Evolutionary conservation across 192 early-diverging fungal genomes (phyloP).

Genomic region (Rhizophlyctis rosea): DNA sequence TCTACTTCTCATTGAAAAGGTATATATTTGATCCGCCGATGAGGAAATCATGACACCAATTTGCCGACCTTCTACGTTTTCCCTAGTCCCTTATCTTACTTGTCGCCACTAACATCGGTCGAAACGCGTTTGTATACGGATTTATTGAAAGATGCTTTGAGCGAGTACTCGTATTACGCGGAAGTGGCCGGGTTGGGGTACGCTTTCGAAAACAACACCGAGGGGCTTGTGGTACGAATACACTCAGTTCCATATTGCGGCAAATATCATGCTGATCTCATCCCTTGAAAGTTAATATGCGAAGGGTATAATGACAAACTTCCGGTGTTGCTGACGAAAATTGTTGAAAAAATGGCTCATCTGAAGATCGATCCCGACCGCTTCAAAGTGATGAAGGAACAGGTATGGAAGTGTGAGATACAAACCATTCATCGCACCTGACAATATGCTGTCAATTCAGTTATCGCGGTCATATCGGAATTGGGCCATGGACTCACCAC

Average conservation of each 20-base stretch:
- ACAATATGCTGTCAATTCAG: slow-evolving; percentile 31
- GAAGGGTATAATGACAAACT: slow-evolving; percentile 91
- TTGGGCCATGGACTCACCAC: slow-evolving; percentile 72
- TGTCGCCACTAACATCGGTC: slow-evolving; percentile 69
- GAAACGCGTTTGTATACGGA: slow-evolving; percentile 69
- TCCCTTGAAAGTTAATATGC: slow-evolving; percentile 56
- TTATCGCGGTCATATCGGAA: slow-evolving; percentile 72
- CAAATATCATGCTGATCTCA: neutral
- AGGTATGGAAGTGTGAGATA: too few species aligned
- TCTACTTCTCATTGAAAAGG: slow-evolving; percentile 59
- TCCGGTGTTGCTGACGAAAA: slow-evolving; percentile 60
- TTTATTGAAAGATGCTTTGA: slow-evolving; percentile 78
- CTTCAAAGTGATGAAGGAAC: slow-evolving; percentile 80
- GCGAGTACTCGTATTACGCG: slow-evolving; percentile 87
- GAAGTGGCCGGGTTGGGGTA: slow-evolving; percentile 83
- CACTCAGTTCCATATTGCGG: neutral
- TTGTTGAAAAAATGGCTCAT: slow-evolving; percentile 65
- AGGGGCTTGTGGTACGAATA: slow-evolving; percentile 43
- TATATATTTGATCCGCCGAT: too few species aligned
- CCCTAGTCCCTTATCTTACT: slow-evolving; percentile 74
- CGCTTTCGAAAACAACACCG: slow-evolving; percentile 63
- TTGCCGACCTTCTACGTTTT: too few species aligned
- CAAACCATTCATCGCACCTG: neutral
- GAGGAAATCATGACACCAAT: too few species aligned
- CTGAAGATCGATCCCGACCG: slow-evolving; percentile 63